Evolutionary conservation across 139 green algal genomes (phyloP).

Genomic region (Gonium pectorale): DNA sequence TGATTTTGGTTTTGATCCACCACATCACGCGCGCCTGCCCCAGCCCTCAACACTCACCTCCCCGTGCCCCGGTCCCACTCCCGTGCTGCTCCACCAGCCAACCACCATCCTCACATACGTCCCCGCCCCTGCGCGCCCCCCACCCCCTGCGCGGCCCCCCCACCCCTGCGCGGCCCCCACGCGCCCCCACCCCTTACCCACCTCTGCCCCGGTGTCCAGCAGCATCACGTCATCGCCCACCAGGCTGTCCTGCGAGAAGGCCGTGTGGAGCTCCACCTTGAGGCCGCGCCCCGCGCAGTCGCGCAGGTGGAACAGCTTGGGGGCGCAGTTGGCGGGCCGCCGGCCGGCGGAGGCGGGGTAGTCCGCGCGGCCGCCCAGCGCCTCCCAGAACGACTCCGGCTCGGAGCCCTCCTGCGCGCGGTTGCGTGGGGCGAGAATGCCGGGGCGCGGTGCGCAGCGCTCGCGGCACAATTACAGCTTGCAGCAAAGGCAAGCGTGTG

Average conservation of each 20-base stretch:
- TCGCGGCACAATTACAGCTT: too few relatives aligned
- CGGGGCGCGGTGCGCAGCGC: too few relatives aligned
- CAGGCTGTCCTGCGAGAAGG: slow-evolving; percentile 22
- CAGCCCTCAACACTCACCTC: too few relatives aligned
- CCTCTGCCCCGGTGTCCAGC: slow-evolving; percentile 24
- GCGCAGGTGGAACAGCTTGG: slow-evolving; percentile 23
- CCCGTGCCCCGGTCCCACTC: too few relatives aligned
- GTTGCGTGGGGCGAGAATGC: background rate
- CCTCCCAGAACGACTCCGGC: background rate
- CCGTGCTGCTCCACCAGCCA: too few relatives aligned
- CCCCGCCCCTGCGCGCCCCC: too few relatives aligned
- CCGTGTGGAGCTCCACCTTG: slow-evolving; percentile 21
- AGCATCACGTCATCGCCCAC: slow-evolving; percentile 29
- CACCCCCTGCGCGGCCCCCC: background rate
- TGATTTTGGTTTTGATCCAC: too few relatives aligned
- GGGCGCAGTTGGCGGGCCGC: too few relatives aligned
- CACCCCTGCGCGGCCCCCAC: background rate
- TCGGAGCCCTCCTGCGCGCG: slow-evolving; percentile 17
- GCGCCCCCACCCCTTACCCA: background rate
- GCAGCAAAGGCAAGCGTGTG: too few relatives aligned
- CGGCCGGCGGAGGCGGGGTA: background rate
- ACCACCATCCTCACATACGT: too few relatives aligned
- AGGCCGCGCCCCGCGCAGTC: slow-evolving; percentile 10
- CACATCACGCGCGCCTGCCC: too few relatives aligned
- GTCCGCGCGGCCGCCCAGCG: slow-evolving; percentile 3